Conservation (phyloP, 768 basidiomycete species). For the Mycena indigotica region DNA sequence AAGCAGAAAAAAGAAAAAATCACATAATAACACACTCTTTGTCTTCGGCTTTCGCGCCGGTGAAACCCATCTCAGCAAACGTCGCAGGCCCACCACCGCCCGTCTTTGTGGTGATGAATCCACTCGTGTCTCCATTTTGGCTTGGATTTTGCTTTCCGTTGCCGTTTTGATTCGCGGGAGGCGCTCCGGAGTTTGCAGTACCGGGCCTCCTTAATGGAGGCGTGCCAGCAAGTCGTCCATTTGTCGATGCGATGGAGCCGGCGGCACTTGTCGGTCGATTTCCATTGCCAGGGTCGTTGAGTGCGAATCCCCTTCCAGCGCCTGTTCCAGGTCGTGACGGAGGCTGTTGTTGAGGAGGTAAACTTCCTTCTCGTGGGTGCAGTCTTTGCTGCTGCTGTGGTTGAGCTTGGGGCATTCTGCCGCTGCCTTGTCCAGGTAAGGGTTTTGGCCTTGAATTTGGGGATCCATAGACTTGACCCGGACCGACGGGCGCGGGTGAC, state of each 20-base stretch:
- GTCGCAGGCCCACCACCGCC: slow-evolving; percentile 56
- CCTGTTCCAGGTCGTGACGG: slow-evolving; percentile 16
- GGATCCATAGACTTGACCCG: neutral
- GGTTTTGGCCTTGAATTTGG: slow-evolving; percentile 26
- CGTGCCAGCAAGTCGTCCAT: slow-evolving; percentile 13
- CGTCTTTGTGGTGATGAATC: slow-evolving; percentile 11
- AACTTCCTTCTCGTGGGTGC: slow-evolving; percentile 14
- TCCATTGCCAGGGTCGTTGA: slow-evolving; percentile 15
- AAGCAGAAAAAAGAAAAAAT: slow-evolving; percentile 16
- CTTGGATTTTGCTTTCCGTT: neutral
- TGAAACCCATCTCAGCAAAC: slow-evolving; percentile 94
- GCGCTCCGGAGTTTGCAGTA: slow-evolving; percentile 19
- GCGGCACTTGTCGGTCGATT: slow-evolving; percentile 17
- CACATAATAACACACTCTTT: slow-evolving; percentile 91
- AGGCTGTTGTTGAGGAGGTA: slow-evolving; percentile 10
- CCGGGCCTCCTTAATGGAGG: slow-evolving; percentile 17
- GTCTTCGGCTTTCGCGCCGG: slow-evolving; percentile 72
- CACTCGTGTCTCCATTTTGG: slow-evolving; percentile 4
- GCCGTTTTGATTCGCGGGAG: slow-evolving; percentile 22
- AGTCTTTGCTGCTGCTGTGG: slow-evolving; percentile 13
- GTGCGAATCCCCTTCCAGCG: slow-evolving; percentile 15
- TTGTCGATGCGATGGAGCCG: slow-evolving; percentile 16
- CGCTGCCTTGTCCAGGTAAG: slow-evolving; percentile 27
- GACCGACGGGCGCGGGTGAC: neutral
- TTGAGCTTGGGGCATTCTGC: slow-evolving; percentile 29